Evolutionary conservation across 768 basidiomycete species (phyloP), one percentile per base, ranked within the genome.

Genomic region (Calvatia gigantea): DNA sequence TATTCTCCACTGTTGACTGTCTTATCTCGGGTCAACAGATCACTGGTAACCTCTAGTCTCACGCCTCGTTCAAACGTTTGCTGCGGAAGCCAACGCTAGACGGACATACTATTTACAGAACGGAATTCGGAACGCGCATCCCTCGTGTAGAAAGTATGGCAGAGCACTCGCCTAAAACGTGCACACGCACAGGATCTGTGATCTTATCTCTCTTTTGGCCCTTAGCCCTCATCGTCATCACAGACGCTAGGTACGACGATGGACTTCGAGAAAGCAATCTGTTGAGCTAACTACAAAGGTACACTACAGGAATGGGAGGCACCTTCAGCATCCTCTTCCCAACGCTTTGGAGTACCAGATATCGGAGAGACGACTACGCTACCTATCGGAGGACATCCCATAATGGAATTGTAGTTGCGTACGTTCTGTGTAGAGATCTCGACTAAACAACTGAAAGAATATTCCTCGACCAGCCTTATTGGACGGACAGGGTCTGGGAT

Each of bases 401-500:
- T 7, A 27, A 15, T 19, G 48, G 35, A 25, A 49, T 49, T 38
- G 32, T 49, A 7, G 38, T 38, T 14, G 48, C 48, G 35, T 37
- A 37, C 2, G 48, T 37, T 11, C 14, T 14, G 5, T 0, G 17
- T 37, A 15, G 14, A 19, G 7, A 9, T 6, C 35, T 17, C 11
- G 25, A 15, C n/a, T 12, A 17, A 1, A 15, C 6, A 21, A 19
- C 33, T 33, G 35, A 37, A 47, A 29, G 29, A 6, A 29, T 0
- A 29, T 6, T 11, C 12, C 7, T 23, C 14, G 8, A 6, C 17
- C 19, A 52, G 51, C 4, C 39, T 52, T 29, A 31, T 52, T 17
- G 41, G 51, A 14, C 51, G 29, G 17, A 31, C 51, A 14, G 51
- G 51, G 9, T 44, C 51, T 14, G 41, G 51, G 7, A 44, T 52